Conservation (phyloP, 768 basidiomycete genomes). For the Macrolepiota dolichaula region DNA sequence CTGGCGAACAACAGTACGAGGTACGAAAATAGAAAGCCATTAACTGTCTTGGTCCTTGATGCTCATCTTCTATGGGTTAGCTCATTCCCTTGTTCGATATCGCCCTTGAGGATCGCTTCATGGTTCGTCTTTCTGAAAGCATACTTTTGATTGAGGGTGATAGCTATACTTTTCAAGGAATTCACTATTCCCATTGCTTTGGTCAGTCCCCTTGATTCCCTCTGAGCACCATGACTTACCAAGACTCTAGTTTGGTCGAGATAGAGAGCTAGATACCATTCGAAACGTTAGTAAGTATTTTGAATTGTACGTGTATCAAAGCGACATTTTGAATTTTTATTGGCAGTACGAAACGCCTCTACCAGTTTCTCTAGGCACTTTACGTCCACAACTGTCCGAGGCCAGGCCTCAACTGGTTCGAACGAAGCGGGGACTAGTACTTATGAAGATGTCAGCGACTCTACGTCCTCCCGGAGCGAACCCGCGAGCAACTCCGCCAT, state of each 20-base stretch:
- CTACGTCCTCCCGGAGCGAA: constrained; percentile 41
- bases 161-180: constrained; percentile 35
- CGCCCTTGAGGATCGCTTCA: constrained; percentile 59
- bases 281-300: constrained; percentile 56
- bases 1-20: constrained; percentile 55
- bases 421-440: constrained; percentile 24
- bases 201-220: constrained; percentile 30
- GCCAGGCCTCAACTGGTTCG: constrained; percentile 32
- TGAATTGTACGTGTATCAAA: not conserved
- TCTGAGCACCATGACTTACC: constrained; percentile 4
- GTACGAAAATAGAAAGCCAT: constrained; percentile 24
- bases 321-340: not conserved
- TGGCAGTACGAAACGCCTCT: constrained; percentile 43
- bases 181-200: constrained; percentile 68
- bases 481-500: constrained; percentile 25
- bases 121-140: constrained; percentile 32
- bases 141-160: not conserved
- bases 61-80: constrained; percentile 26
- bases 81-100: constrained; percentile 71
- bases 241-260: constrained; percentile 55
- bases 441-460: constrained; percentile 39
- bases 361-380: constrained; percentile 59
- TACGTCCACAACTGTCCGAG: constrained; percentile 35
- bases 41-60: constrained; percentile 1
- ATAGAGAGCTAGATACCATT: constrained; percentile 66